These are phyloP conservation scores for Homolaphlyctis polyrhiza DNA, from an alignment of 371 early-diverging fungal species.

Conservation along the genomic window DNA sequence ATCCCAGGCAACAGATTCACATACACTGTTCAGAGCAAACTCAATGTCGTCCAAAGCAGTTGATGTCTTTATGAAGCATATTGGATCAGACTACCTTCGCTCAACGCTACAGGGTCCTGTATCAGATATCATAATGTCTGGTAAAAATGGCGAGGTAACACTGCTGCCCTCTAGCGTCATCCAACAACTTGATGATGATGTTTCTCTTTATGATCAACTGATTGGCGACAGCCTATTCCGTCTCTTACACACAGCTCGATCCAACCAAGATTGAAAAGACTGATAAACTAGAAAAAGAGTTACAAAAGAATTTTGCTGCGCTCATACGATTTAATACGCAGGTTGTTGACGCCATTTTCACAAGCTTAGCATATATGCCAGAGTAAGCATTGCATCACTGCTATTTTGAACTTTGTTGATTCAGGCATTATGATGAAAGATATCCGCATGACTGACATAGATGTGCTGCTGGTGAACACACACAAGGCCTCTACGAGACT, in stretches of 20 bases:
- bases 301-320: neutral
- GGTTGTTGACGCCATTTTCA: conserved; percentile 12
- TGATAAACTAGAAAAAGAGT: conserved; percentile 8
- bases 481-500: conserved; percentile 8
- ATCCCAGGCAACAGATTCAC: conserved; percentile 50
- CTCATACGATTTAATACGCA: conserved; percentile 8
- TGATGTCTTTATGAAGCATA: conserved; percentile 70
- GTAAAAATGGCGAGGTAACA: conserved; percentile 8
- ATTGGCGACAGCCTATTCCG: no score
- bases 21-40: conserved; percentile 61
- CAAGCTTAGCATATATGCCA: conserved; percentile 2
- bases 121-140: neutral
- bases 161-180: no score
- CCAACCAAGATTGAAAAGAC: conserved; percentile 13
- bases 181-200: no score
- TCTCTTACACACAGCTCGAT: conserved; percentile 17
- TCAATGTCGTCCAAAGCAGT: conserved; percentile 71
- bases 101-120: conserved; percentile 5
- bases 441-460: conserved; percentile 7
- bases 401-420: no score
- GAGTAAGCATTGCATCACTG: no score
- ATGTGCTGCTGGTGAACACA: conserved; percentile 7
- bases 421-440: no score
- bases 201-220: no score
- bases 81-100: conserved; percentile 36